Base-by-base conservation (phyloP, 306 rosid species). In the Carpinus fangiana region DNA sequence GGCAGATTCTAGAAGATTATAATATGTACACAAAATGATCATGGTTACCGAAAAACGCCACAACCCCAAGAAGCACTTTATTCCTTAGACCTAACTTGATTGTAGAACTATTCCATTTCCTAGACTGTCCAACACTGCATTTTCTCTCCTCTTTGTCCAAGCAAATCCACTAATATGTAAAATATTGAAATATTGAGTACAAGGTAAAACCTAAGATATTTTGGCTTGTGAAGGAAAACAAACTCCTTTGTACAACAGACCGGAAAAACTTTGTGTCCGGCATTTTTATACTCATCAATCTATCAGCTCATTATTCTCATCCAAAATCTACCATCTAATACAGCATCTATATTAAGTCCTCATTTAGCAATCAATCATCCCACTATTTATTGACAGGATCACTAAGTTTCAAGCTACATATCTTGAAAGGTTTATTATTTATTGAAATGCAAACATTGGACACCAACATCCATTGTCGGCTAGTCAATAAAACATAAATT, bases 401-500 rank as follows among this genome's bases (percentile, higher is more conserved):
- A 65, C 70, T 34, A 36, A 16, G 17, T 7, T 7, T 65, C 47
- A 17, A 36, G 48, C 47, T 65, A 65, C 12, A 36, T 12, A 34
- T 17, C 70, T 61, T 38, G 51, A 8, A 47, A 8, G 2, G 28
- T 56, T 56, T 2, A 20, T 9, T 57, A 21, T 57, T 9, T 11
- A 57, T 57, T n/a, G 28, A 65, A 18, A 18, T 14, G n/a, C 20
- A 65, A 16, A 9, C 4, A 38, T 36, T 38, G 13, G 70, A 65
- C 45, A 65, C 21, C 48, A 16, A 36, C 21, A 12, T 7, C 70
- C 34, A 55, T 47, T 26, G 12, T 6, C 47, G 34, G 38, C 26
- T 52, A 23, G n/a, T 21, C 20, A 73, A 74, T 77, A 60, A 59
- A 54, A 73, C 28, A 46, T 50, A 55, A 36, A 57, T 72, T 50